Evolutionary conservation across 140 eudicot genomes (phyloP).

Genomic region (Oenanthe javanica): DNA sequence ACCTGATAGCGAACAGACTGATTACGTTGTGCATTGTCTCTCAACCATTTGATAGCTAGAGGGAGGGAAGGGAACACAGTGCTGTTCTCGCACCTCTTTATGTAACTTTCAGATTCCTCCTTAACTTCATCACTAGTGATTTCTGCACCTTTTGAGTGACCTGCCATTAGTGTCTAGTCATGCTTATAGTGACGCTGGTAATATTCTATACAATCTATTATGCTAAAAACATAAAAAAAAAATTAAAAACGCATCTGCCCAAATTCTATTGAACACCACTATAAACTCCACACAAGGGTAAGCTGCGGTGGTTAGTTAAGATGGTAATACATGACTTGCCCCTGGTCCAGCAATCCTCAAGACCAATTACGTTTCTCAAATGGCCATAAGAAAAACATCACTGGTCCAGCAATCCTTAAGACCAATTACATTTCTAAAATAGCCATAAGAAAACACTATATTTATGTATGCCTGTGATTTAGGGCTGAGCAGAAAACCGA

Average conservation of each 20-base stretch:
- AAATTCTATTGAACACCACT: neutral
- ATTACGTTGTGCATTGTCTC: slow-evolving; percentile 53
- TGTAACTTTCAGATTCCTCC: slow-evolving; percentile 23
- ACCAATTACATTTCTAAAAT: neutral
- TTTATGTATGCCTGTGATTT: neutral
- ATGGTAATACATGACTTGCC: neutral
- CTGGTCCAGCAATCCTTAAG: neutral
- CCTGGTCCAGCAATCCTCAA: too few species aligned
- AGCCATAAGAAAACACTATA: neutral
- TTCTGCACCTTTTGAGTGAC: slow-evolving; percentile 33
- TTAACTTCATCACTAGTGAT: slow-evolving; percentile 24
- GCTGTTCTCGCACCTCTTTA: slow-evolving; percentile 51
- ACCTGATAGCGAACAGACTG: slow-evolving; percentile 78
- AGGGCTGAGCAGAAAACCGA: too few species aligned
- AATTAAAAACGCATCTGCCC: neutral
- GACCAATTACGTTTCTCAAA: too few species aligned
- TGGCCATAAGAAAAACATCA: too few species aligned
- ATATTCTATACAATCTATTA: neutral
- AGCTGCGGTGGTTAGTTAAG: neutral
- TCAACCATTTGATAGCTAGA: slow-evolving; percentile 74
- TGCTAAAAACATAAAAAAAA: neutral
- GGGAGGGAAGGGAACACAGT: slow-evolving; percentile 83
- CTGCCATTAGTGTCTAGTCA: slow-evolving; percentile 28
- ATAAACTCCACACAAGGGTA: neutral
- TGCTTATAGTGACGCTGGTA: neutral